Evolutionary conservation across 2,329 filamentous ascomycete genomes (phyloP).

Genomic region (Cercospora berteroae): DNA sequence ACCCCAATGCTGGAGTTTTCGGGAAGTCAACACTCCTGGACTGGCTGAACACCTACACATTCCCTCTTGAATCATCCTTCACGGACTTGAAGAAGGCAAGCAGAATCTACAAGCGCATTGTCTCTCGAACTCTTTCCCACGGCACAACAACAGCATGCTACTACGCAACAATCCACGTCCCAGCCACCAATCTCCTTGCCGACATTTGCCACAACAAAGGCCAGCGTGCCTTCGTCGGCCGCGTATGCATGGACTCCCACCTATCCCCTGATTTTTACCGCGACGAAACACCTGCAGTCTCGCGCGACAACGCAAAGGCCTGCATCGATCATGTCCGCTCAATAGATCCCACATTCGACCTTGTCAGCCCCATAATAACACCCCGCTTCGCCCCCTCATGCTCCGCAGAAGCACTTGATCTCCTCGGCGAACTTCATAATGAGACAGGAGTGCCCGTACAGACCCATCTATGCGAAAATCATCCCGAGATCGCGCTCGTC

Average conservation of each 20-base stretch:
- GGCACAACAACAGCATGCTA: slow-evolving; percentile 95
- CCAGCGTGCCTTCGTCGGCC: slow-evolving; percentile 85
- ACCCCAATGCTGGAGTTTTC: slow-evolving; percentile 90
- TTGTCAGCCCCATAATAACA: slow-evolving; percentile 79
- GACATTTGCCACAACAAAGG: slow-evolving; percentile 75
- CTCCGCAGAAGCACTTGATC: slow-evolving; percentile 54
- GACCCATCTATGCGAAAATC: slow-evolving; percentile 88
- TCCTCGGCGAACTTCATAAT: slow-evolving; percentile 63
- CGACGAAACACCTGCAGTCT: slow-evolving; percentile 65
- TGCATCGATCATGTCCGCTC: slow-evolving; percentile 57
- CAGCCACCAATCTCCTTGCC: slow-evolving; percentile 85
- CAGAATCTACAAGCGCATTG: slow-evolving; percentile 72
- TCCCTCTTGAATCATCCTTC: slow-evolving; percentile 83
- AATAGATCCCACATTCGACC: slow-evolving; percentile 63
- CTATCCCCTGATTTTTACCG: slow-evolving; percentile 74
- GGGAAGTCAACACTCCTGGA: slow-evolving; percentile 88
- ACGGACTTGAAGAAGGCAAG: slow-evolving; percentile 61
- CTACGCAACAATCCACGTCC: slow-evolving; percentile 84
- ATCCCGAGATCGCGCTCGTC: slow-evolving; percentile 70
- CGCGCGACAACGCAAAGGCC: slow-evolving; percentile 47
- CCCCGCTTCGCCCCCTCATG: slow-evolving; percentile 61
- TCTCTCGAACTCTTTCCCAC: slow-evolving; percentile 77
- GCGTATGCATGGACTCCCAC: slow-evolving; percentile 86
- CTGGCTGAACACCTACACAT: slow-evolving; percentile 94
- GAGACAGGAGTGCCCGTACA: slow-evolving; percentile 69